These are phyloP conservation scores for Wickerhamiella alocasiicola DNA, from an alignment of 805 yeast species.

Conservation along the genomic window DNA sequence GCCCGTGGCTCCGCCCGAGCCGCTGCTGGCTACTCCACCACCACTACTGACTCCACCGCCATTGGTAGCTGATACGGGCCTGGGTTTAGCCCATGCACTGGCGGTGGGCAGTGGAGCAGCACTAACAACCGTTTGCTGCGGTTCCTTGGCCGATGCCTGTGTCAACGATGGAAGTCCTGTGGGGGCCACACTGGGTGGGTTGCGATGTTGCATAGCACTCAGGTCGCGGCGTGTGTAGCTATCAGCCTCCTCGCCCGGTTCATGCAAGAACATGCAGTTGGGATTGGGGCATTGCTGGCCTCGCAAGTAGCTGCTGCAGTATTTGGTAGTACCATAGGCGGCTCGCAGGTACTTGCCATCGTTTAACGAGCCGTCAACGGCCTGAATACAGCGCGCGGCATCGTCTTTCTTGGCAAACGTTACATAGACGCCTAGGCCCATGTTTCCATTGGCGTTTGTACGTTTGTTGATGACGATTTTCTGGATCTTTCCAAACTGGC, in stretches of 20 bases:
- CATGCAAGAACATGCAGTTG: conserved; percentile 96
- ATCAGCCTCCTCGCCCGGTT: conserved; percentile 99
- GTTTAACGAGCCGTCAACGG: conserved; percentile 81
- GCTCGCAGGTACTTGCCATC: conserved; percentile 87
- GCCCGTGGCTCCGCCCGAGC: neutral
- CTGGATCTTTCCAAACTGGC: conserved; percentile 94
- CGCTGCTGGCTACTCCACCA: neutral
- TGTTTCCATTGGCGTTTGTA: conserved; percentile 46
- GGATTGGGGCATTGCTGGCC: conserved; percentile 98
- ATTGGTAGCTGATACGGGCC: too few relatives aligned
- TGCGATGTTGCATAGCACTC: conserved; percentile 48
- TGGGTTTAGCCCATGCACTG: conserved; percentile 4
- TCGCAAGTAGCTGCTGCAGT: conserved; percentile 89
- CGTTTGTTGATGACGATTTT: conserved; percentile 81
- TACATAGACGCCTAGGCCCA: conserved; percentile 90
- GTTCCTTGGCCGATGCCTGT: neutral
- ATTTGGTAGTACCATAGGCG: conserved; percentile 97
- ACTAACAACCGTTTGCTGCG: neutral
- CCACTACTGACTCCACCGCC: neutral
- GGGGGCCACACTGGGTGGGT: conserved; percentile 14
- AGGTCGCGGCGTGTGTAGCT: conserved; percentile 83
- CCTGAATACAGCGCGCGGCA: conserved; percentile 84
- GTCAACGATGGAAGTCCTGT: conserved; percentile 9
- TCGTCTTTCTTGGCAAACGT: conserved; percentile 90
- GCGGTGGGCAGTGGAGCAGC: conserved; percentile 9